phyloP scores from a whole-genome alignment of 179 eudicot genomes.

The Camellia oleifera region DNA sequence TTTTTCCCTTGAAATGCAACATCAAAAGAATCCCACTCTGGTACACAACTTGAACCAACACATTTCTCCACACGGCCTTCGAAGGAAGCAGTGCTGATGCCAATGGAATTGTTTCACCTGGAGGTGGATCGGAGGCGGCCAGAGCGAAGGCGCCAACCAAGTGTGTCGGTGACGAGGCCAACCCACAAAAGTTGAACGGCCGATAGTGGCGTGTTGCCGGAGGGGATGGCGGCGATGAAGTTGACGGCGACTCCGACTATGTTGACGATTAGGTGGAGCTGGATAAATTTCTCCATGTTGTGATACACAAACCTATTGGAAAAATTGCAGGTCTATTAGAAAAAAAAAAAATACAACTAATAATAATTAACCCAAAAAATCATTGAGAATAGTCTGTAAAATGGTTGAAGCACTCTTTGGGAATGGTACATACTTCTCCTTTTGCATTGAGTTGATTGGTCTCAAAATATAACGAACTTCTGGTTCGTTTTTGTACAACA shows the following conservation, averaged over 20 bases:
- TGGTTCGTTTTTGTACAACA: too few relatives aligned
- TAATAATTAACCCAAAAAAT: too few relatives aligned
- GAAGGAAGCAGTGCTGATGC: not conserved
- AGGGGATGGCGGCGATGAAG: not conserved
- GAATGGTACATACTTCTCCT: too few relatives aligned
- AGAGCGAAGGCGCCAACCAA: not conserved
- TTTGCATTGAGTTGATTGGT: too few relatives aligned
- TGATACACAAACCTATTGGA: too few relatives aligned
- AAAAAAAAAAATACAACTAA: too few relatives aligned
- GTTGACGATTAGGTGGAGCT: not conserved
- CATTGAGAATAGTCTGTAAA: too few relatives aligned
- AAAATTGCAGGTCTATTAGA: too few relatives aligned
- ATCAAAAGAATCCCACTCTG: not conserved
- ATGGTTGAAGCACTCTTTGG: too few relatives aligned
- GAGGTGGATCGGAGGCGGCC: not conserved
- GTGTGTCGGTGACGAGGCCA: not conserved
- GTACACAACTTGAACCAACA: not conserved
- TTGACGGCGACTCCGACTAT: not conserved
- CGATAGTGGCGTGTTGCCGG: not conserved
- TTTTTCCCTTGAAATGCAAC: not conserved
- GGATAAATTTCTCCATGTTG: not conserved
- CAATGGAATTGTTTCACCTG: not conserved
- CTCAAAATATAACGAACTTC: too few relatives aligned
- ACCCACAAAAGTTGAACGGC: not conserved
- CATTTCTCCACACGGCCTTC: not conserved